These are phyloP conservation scores for Zymoseptoria brevis DNA, from an alignment of 2,329 filamentous ascomycete species.

Conservation along the genomic window DNA sequence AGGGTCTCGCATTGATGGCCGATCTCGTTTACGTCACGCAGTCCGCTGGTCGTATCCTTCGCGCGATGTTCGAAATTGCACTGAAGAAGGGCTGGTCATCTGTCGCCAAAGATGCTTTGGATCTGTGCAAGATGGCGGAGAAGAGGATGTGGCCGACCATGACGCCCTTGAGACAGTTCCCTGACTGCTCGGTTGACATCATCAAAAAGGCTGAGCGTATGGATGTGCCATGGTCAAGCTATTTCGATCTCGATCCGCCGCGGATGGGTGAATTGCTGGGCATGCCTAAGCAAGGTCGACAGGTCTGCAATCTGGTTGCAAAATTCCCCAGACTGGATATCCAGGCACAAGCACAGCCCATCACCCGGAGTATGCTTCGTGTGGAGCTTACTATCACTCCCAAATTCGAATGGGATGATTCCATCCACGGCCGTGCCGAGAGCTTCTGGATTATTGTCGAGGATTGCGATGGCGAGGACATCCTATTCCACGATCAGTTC, in stretches of 20 bases:
- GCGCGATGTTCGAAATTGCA: constrained; percentile 95
- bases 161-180: constrained; percentile 89
- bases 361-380: constrained; percentile 87
- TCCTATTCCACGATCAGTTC: constrained; percentile 91
- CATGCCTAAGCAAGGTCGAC: constrained; percentile 77
- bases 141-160: constrained; percentile 99
- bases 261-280: constrained; percentile 92
- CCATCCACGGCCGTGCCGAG: constrained; percentile 78
- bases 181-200: constrained; percentile 72
- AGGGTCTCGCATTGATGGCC: constrained; percentile 91
- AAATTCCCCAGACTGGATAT: constrained; percentile 92
- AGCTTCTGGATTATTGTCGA: constrained; percentile 97
- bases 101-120: constrained; percentile 84
- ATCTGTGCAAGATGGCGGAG: constrained; percentile 98
- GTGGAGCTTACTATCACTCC: constrained; percentile 87
- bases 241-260: constrained; percentile 92
- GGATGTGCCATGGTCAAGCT: constrained; percentile 85
- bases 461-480: constrained; percentile 93
- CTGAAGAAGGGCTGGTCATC: constrained; percentile 93
- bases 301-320: constrained; percentile 75
- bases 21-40: constrained; percentile 99
- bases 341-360: constrained; percentile 86
- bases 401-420: constrained; percentile 92
- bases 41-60: constrained; percentile 88
- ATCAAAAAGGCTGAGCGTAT: constrained; percentile 89